Conservation (phyloP, 805 yeast genomes). For the Wickerhamiella dianesei region DNA sequence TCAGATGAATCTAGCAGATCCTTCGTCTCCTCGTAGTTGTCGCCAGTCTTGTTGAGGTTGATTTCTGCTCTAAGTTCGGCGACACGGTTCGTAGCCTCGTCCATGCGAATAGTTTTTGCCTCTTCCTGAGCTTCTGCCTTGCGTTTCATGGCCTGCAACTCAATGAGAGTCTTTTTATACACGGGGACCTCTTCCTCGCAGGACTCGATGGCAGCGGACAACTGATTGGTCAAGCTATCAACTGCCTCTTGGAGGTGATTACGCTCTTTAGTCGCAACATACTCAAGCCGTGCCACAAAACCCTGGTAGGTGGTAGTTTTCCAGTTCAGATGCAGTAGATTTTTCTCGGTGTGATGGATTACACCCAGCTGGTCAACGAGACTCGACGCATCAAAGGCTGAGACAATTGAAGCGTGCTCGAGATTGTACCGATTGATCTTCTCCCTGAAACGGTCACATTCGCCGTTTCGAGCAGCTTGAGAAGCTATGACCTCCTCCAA, state of each 20-base stretch:
- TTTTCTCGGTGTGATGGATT: background rate
- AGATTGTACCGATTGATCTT: background rate
- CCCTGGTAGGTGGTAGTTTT: background rate
- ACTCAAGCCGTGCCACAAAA: constrained; percentile 1
- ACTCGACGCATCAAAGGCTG: background rate
- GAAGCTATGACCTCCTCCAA: background rate
- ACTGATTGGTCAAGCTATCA: background rate
- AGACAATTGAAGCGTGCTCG: background rate
- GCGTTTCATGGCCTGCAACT: background rate
- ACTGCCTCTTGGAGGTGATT: constrained; percentile 9
- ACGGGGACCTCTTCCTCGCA: background rate
- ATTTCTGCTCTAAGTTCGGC: constrained; percentile 4
- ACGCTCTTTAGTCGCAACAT: background rate
- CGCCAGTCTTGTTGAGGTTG: constrained; percentile 5
- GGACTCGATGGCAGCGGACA: background rate
- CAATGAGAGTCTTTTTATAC: background rate
- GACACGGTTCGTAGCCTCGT: constrained; percentile 2
- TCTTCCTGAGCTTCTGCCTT: constrained; percentile 1
- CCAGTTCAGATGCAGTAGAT: background rate
- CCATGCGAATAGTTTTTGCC: background rate
- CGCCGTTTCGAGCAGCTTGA: background rate
- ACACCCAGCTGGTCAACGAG: background rate
- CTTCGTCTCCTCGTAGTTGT: constrained; percentile 6
- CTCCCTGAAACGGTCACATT: background rate
- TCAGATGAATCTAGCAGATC: constrained; percentile 4